These are phyloP conservation scores for Candida chauliodis DNA, from an alignment of 805 yeast species.

Conservation along the genomic window DNA sequence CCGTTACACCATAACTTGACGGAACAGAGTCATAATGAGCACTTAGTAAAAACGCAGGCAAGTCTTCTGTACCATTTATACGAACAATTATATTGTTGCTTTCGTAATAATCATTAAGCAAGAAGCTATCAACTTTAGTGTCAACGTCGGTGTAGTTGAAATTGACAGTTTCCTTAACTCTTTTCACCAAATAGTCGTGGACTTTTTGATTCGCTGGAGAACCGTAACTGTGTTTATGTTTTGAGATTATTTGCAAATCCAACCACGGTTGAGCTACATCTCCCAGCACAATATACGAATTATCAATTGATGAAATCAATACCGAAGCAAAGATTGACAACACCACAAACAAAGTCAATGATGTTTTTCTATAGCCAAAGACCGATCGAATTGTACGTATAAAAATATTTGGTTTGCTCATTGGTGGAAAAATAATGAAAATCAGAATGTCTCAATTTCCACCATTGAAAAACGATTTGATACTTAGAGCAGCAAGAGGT, in stretches of 20 bases:
- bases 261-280: constrained; percentile 54
- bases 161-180: constrained; percentile 32
- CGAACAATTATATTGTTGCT: constrained; percentile 77
- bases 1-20: constrained; percentile 82
- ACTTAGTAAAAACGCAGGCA: constrained; percentile 70
- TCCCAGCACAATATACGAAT: constrained; percentile 33
- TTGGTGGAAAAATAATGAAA: neutral
- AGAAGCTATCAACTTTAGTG: constrained; percentile 44
- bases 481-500: constrained; percentile 86
- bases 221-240: constrained; percentile 71
- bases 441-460: constrained; percentile 51
- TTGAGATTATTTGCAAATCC: constrained; percentile 67
- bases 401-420: constrained; percentile 18
- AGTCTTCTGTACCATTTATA: constrained; percentile 56
- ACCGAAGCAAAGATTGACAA: constrained; percentile 44
- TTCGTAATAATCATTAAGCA: constrained; percentile 71
- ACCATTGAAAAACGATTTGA: constrained; percentile 80
- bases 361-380: constrained; percentile 72
- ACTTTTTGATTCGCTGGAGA: constrained; percentile 75
- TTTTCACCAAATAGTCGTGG: constrained; percentile 56
- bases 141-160: constrained; percentile 33
- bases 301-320: constrained; percentile 34
- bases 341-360: constrained; percentile 55
- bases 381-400: constrained; percentile 39
- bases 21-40: constrained; percentile 93